Evolutionary conservation across 441 rosid species (phyloP), one percentile per base, ranked within the genome.

Genomic region (Daphne laureola): DNA sequence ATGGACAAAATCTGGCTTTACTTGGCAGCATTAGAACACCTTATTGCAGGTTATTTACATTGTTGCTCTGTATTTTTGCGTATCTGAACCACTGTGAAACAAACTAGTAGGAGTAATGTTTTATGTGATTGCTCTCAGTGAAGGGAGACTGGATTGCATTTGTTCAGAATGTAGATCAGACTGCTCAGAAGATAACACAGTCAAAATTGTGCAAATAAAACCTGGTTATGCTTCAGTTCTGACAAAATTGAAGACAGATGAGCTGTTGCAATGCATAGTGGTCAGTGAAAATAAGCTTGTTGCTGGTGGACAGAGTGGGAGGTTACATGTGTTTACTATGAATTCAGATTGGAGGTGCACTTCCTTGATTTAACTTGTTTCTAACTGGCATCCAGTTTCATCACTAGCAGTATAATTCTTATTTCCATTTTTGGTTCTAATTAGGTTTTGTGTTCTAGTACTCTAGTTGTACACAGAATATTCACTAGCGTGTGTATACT

Each of bases 271-370:
- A 48, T 78, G 90, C 5, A 35, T 85, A 62, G 67, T 83, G 84
- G 86, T 83, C 42, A 78, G 80, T 57, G 79, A 77, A 67, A 91
- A 86, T 57, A 64, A 77, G 73, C 76, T 89, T 52, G 64, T 84
- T 59, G 94, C 88, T 58, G 80, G 72, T 65, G 88, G 78, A 58
- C 84, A 74, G 62, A 78, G 79, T 76, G 95, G 94, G 62, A 73
- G 75, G 59, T 77, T 92, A 51, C 77, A 81, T 54, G 61, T 84
- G 7, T 92, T 97, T 97, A 75, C 57, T 75, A 89, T 92, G 97
- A 71, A 84, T 72, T 70, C 79, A 40, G 43, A 71, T 38, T 92
- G 97, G 97, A 92, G 96, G 98, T 89, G 70, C 65, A 64, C 63
- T 51, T 58, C 14, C 51, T 17, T 38, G 41, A 36, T 21, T 48